phyloP scores from a whole-genome alignment of 148 eudicot genomes.

The Amaranthus cruentus region DNA sequence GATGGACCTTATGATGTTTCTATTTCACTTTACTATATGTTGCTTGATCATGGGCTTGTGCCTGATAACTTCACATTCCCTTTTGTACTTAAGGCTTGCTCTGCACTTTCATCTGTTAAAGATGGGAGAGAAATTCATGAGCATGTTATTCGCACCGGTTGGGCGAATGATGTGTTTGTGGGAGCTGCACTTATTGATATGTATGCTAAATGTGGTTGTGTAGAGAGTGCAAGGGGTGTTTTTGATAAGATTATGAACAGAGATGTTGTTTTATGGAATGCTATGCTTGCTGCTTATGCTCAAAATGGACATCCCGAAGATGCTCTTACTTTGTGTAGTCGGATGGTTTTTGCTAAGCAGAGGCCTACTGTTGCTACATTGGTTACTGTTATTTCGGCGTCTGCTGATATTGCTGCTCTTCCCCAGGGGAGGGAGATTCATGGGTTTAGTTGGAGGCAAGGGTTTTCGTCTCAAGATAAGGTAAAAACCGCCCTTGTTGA shows the following conservation, averaged over 20 bases:
- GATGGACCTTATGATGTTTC: conserved; percentile 69
- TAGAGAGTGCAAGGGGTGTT: conserved; percentile 42
- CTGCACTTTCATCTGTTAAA: conserved; percentile 44
- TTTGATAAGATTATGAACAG: conserved; percentile 51
- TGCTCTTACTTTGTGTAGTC: conserved; percentile 47
- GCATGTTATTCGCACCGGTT: conserved; percentile 40
- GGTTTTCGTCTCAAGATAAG: conserved; percentile 50
- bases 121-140: conserved; percentile 71
- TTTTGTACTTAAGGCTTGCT: conserved; percentile 79
- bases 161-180: conserved; percentile 79
- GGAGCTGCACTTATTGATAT: conserved; percentile 79
- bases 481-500: conserved; percentile 59
- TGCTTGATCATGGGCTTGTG: conserved; percentile 51
- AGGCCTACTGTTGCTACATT: conserved; percentile 69
- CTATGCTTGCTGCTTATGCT: conserved; percentile 78
- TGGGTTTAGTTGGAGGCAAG: conserved; percentile 57
- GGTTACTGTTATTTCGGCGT: conserved; percentile 62
- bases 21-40: conserved; percentile 38
- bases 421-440: conserved; percentile 66
- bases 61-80: conserved; percentile 87
- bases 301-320: conserved; percentile 76
- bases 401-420: conserved; percentile 59
- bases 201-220: conserved; percentile 78
- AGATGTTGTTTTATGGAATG: conserved; percentile 82
- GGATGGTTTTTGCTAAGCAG: conserved; percentile 47